Base-by-base conservation (phyloP, 352 stramenopile genomes). In the Phytophthora cactorum region DNA sequence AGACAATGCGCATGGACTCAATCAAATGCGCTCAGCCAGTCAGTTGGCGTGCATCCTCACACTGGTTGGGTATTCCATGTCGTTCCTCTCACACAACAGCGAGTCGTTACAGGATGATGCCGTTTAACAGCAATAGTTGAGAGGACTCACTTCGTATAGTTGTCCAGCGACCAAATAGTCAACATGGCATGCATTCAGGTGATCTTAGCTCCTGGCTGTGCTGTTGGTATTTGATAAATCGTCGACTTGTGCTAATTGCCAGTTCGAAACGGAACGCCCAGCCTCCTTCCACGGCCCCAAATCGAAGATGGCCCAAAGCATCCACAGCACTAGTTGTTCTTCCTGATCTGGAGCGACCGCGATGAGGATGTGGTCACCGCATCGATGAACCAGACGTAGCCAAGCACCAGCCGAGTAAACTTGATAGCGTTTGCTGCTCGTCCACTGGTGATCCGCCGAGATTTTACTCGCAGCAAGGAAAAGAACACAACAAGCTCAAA, bases 41-140 rank as follows among this genome's bases (percentile, higher is more conserved):
- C 81, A 90, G 44, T 46, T 90, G 27, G 64, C 29, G 9, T 84
- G 75, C 52, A 86, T 63, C 15, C 45, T 63, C 14, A 63, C 44
- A 15, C 56, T 90, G 4, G 79, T 90, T 1, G 79, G 81, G 5
- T 90, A 88, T 52, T 86, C 79, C 32, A 63, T 55, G 45, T 63
- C 81, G 27, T 88, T 85, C 58, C 67, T 85, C 25, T 84, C 78
- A 36, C 75, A 86, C 55, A 63, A 75, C 45, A 72, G 67, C 34
- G 64, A 72, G 32, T 66, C 73, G 38, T 12, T 78, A 25, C 52
- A 63, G 39, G 49, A 69, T 11, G 59, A 72, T 29, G 55, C 43
- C 3, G 36, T 63, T 7, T 66, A 61, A 43, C 15, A 44, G 5
- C 29, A 52, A 52, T 57, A 34, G 29, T 3, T 38, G 6, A 2